A percentile compares a stretch with the other conserved stretches of the same genome.
Evolutionary conservation across 495 filamentous ascomycete genomes (phyloP).

Genomic region (Daldinia concentrica): DNA sequence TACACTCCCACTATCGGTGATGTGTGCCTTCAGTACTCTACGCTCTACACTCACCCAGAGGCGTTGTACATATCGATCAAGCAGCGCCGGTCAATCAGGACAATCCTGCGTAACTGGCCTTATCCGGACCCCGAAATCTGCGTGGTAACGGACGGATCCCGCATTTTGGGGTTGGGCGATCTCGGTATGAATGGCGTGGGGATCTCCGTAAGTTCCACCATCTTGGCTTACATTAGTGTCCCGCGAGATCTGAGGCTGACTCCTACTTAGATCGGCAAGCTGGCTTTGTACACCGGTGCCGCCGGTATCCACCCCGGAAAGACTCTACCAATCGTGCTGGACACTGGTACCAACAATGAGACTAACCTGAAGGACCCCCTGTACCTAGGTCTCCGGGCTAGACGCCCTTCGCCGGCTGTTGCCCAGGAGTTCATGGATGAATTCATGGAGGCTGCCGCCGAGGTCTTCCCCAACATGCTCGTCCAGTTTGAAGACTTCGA

Average conservation of each 20-base stretch:
- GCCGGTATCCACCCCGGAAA: constrained; percentile 93
- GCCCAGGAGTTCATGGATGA: constrained; percentile 96
- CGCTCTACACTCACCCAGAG: constrained; percentile 94
- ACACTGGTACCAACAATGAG: constrained; percentile 93
- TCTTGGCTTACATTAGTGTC: constrained; percentile 27
- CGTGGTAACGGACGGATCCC: constrained; percentile 95
- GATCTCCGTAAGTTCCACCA: constrained; percentile 78
- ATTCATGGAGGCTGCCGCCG: constrained; percentile 90
- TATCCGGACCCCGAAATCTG: constrained; percentile 90
- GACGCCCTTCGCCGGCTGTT: constrained; percentile 81
- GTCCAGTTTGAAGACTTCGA: constrained; percentile 99
- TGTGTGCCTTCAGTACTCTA: constrained; percentile 93
- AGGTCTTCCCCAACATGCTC: constrained; percentile 90
- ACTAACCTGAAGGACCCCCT: constrained; percentile 87
- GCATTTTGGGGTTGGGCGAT: constrained; percentile 95
- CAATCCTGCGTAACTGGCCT: constrained; percentile 90
- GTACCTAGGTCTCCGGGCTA: constrained; percentile 87
- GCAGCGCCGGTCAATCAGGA: constrained; percentile 82
- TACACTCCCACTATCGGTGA: constrained; percentile 98
- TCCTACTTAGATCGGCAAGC: constrained; percentile 72
- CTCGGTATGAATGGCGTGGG: constrained; percentile 98
- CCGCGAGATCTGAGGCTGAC: constrained; percentile 32
- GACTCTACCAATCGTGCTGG: constrained; percentile 90
- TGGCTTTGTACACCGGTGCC: constrained; percentile 93
- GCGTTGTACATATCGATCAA: constrained; percentile 92